Evolutionary conservation across 108 stramenopile genomes (phyloP), one percentile per base, ranked within the genome.

Genomic region (Nannochloropsis granulata): DNA sequence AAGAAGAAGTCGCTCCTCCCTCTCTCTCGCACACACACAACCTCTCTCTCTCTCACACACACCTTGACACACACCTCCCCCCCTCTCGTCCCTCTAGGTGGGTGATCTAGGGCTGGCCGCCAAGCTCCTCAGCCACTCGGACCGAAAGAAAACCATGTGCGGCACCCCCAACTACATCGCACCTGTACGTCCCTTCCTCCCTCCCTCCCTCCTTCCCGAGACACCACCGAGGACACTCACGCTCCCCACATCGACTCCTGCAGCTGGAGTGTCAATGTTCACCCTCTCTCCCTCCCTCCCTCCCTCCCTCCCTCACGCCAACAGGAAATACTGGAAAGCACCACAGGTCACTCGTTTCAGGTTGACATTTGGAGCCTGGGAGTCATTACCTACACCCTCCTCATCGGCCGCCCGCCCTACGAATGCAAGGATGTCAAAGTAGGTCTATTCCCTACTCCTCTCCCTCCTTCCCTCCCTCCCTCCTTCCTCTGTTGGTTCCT

Each of bases 91-190:
- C 21, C 56, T 71, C 94, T 94, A 71, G 21, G 78, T 94, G 12
- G 98, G 98, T 26, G 99, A 99, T 91, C 94, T 99, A 78, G 99
- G 99, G 16, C 94, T 99, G 24, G 99, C 98, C 19, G 81, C 96
- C 23, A 91, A 93, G 85, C 90, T 99, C 44, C 90, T 91, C 21
- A 84, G 93, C 85, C 86, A 90, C 23, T 93, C 94, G 34, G 97
- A 98, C 85, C 93, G 95, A 82, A 92, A 96, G 24, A 92, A 93
- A 83, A 99, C 99, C 13, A 95, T 99, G 45, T 99, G 99, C 86
- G 99, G 99, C 13, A 99, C 99, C 24, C 99, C 99, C 45, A 98
- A 99, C 90, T 99, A 99, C 90, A 97, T 99, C 85, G 99, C 99
- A 2, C 99, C 99, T 0, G 56, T 71, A n/a, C 56, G 56, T 21